These are phyloP conservation scores for Pachyrhizus erosus DNA, from an alignment of 306 rosid genomes.

Conservation along the genomic window DNA sequence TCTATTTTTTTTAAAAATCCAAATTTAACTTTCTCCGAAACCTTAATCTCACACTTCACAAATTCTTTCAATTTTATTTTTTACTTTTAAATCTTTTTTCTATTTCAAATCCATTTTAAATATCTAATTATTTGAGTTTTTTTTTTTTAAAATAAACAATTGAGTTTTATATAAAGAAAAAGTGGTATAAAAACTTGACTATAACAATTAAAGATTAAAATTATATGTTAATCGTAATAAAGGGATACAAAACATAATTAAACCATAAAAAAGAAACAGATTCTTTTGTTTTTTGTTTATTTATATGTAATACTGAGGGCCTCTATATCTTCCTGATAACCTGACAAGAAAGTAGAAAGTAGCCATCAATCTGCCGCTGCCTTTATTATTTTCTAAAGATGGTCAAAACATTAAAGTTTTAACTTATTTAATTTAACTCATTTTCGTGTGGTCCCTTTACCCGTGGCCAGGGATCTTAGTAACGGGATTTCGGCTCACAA, in stretches of 20 bases:
- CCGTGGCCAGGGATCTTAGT: not conserved
- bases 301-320: not conserved
- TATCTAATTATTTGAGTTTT: not conserved
- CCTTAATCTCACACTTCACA: too few relatives aligned
- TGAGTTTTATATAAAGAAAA: not conserved
- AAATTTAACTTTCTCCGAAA: too few relatives aligned
- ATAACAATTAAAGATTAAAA: not conserved
- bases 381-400: conserved; percentile 33
- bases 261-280: not conserved
- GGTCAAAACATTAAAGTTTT: conserved; percentile 40
- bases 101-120: not conserved
- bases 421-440: not conserved
- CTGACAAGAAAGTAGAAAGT: conserved; percentile 27
- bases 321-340: not conserved
- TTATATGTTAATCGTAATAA: not conserved
- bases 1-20: too few relatives aligned
- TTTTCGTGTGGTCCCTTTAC: not conserved
- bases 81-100: not conserved
- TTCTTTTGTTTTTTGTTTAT: not conserved
- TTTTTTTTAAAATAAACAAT: too few relatives aligned
- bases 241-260: not conserved
- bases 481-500: not conserved
- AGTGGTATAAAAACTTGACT: not conserved
- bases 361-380: not conserved
- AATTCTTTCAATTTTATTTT: too few relatives aligned